phyloP scores from a whole-genome alignment of 805 yeast species.

The Maudiozyma barnettii region DNA sequence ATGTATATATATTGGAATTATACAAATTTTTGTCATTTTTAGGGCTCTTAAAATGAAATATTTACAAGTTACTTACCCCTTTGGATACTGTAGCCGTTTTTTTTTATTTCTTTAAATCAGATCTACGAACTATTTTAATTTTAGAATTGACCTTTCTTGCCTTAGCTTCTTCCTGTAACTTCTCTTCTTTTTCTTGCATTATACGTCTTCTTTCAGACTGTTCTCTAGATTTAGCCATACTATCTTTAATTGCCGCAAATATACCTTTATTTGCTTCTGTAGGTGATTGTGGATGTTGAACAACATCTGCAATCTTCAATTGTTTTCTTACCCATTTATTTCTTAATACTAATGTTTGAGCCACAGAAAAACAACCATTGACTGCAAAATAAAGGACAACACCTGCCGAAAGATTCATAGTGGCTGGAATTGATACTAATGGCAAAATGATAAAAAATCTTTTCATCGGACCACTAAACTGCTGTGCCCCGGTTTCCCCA shows the following conservation, averaged over 20 bases:
- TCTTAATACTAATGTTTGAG: conserved; percentile 63
- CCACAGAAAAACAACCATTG: conserved; percentile 63
- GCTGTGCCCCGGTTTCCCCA: conserved; percentile 81
- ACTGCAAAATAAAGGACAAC: conserved; percentile 79
- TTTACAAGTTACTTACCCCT: conserved; percentile 1
- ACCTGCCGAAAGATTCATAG: conserved; percentile 78
- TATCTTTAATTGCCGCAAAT: conserved; percentile 31
- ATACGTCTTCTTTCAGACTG: conserved; percentile 32
- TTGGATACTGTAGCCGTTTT: neutral
- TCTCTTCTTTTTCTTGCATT: conserved; percentile 30
- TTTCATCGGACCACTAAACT: conserved; percentile 54
- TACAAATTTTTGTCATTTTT: no score
- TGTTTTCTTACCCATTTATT: conserved; percentile 46
- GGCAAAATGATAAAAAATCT: conserved; percentile 68
- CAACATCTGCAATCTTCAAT: conserved; percentile 52
- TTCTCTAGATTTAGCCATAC: conserved; percentile 32
- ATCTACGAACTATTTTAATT: conserved; percentile 24
- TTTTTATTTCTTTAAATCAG: conserved; percentile 14
- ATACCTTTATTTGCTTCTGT: conserved; percentile 26
- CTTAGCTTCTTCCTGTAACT: conserved; percentile 23
- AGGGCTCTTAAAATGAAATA: conserved; percentile 1
- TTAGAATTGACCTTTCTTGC: conserved; percentile 25
- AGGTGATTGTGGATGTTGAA: conserved; percentile 37
- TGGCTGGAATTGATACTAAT: conserved; percentile 73
- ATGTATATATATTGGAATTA: no score